Base-by-base conservation (phyloP, 1,284 basidiomycete species). In the Coniferiporia sulphurascens region DNA sequence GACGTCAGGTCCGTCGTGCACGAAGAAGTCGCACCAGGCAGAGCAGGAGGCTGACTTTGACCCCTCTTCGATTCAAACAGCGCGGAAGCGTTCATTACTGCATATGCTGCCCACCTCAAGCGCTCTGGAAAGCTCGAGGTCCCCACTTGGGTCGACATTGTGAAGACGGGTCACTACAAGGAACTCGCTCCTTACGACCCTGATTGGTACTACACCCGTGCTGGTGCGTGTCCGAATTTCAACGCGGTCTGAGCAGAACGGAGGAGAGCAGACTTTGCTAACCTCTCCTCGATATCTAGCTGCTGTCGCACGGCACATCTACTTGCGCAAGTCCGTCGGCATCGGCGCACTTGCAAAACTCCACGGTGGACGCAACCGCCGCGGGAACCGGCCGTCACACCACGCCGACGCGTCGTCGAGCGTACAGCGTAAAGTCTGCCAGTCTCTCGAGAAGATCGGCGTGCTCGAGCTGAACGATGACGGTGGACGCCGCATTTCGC, bases 191-290 rank as follows among this genome's bases (percentile, higher is more conserved):
- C 96, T 61, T 98, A 98, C 80, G 95, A 99, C 78, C 92, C 93
- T 56, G 97, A 99, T 78, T 99, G 96, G 96, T 99, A 88, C 86
- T 99, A 99, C 81, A 84, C 97, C 73, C 94, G 96, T 70, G 92
- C 95, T 77, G 95, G 95, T 95, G 71, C 71, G 86, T 76, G 34
- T 46, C 52, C 50, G 19, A 3, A 48, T 38, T 55, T 61, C 36
- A 8, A 34, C 36, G 45, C 27, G 27, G 5, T 27, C 27, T 5
- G 5, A 27, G 41, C 21, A 52, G 45, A 61, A 9, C 52, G 19
- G 55, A 13, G n/a, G 48, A 44, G 35, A 19, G 27, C 27, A 27
- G 27, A 27, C 2, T 27, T 27, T 27, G 27, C 27, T 27, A 27
- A 27, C 5, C 41, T 8, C 10, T 43, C 35, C 17, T 41, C 12